phyloP scores from a whole-genome alignment of 2,329 filamentous ascomycete genomes.

The Clonostachys byssicola region DNA sequence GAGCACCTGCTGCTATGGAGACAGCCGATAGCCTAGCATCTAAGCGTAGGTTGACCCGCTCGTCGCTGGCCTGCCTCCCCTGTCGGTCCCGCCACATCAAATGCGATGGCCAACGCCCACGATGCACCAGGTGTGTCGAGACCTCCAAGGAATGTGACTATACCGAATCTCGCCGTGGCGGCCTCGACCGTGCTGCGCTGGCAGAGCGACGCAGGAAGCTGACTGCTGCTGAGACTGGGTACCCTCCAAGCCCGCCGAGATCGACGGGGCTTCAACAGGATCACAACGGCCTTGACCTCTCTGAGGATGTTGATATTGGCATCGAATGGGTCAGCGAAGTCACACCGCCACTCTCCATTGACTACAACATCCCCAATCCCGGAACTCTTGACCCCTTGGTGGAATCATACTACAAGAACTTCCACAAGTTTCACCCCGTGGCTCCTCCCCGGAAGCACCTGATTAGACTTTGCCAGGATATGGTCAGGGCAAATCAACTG shows the following conservation, averaged over 20 bases:
- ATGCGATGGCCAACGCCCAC: slow-evolving; percentile 44
- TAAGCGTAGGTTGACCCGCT: slow-evolving; percentile 10
- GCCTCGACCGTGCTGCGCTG: slow-evolving; percentile 20
- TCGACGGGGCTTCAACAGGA: neutral
- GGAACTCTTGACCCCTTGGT: slow-evolving; percentile 14
- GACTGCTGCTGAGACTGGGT: slow-evolving; percentile 6
- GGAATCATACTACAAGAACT: slow-evolving; percentile 26
- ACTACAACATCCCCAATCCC: neutral
- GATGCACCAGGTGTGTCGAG: slow-evolving; percentile 36
- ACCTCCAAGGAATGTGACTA: slow-evolving; percentile 42
- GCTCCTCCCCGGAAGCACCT: slow-evolving; percentile 13
- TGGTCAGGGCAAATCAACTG: slow-evolving; percentile 4
- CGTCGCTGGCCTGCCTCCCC: slow-evolving; percentile 40
- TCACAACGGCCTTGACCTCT: neutral
- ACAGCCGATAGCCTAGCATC: neutral
- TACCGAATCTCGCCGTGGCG: slow-evolving; percentile 44
- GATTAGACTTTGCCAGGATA: slow-evolving; percentile 2
- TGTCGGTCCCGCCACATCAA: slow-evolving; percentile 47
- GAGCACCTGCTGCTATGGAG: neutral
- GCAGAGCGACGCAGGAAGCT: slow-evolving; percentile 17
- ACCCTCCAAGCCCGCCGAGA: no score
- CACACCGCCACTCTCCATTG: neutral
- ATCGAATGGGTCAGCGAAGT: neutral
- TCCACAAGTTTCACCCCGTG: slow-evolving; percentile 24
- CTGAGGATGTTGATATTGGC: neutral